A percentile compares a stretch with the other conserved stretches of the same genome.
Evolutionary conservation across 768 basidiomycete species (phyloP).

Genomic region (Suillus plorans): DNA sequence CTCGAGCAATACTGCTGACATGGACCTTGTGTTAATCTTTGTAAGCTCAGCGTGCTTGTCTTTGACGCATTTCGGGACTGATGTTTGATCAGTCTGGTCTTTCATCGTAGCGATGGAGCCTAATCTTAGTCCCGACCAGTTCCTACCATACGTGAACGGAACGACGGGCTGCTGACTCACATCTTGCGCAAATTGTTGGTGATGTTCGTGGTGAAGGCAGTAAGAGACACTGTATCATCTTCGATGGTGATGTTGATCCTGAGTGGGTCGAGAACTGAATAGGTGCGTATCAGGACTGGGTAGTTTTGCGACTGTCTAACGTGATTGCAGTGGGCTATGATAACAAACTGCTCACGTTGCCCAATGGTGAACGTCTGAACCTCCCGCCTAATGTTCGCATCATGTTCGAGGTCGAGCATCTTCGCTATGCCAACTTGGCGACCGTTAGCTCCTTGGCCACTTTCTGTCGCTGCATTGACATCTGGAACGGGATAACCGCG

Average conservation of each 20-base stretch:
- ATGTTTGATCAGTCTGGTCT: no score
- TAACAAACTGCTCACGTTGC: constrained; percentile 94
- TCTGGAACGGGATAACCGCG: no score
- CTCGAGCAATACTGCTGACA: no score
- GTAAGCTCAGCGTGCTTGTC: no score
- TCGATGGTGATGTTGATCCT: constrained; percentile 98
- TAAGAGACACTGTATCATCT: constrained; percentile 98
- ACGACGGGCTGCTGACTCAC: constrained; percentile 97
- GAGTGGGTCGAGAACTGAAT: constrained; percentile 99
- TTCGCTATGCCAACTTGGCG: constrained; percentile 94
- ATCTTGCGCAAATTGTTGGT: constrained; percentile 97
- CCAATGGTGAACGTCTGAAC: constrained; percentile 97
- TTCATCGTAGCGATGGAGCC: no score
- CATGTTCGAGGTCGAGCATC: constrained; percentile 99
- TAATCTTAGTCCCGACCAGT: no score
- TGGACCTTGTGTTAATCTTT: no score
- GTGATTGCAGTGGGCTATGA: constrained; percentile 83
- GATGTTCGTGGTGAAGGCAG: constrained; percentile 96
- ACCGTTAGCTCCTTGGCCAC: no score
- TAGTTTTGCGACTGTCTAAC: not conserved
- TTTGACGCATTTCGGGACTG: no score
- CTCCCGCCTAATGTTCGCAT: constrained; percentile 96
- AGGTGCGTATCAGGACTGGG: constrained; percentile 53
- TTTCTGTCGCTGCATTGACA: no score
- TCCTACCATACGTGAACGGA: constrained; percentile 98